phyloP scores from a whole-genome alignment of 768 basidiomycete genomes.

The Leccinellum rugosiceps region DNA sequence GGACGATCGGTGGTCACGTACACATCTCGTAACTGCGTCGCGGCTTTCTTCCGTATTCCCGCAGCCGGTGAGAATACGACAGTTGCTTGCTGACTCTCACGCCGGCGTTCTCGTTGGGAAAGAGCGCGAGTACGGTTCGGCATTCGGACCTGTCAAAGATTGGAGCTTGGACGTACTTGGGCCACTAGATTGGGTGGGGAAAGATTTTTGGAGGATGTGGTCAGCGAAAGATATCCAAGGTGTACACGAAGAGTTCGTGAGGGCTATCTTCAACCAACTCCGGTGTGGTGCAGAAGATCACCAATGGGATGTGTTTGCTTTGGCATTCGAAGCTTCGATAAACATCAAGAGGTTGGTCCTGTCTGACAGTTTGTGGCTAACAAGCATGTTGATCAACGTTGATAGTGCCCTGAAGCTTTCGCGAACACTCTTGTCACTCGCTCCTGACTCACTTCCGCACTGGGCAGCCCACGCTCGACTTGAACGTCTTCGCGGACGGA shows the following conservation, averaged over 20 bases:
- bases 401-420: constrained; percentile 68
- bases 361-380: constrained; percentile 7
- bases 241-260: constrained; percentile 49
- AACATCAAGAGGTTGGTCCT: constrained; percentile 52
- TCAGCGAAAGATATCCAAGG: constrained; percentile 45
- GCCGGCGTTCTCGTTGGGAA: constrained; percentile 67
- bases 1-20: constrained; percentile 69
- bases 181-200: constrained; percentile 48
- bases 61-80: constrained; percentile 24
- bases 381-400: constrained; percentile 10
- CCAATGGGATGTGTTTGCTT: constrained; percentile 61
- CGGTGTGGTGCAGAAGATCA: constrained; percentile 45
- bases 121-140: constrained; percentile 56
- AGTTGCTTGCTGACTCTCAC: constrained; percentile 52
- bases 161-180: constrained; percentile 57
- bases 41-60: constrained; percentile 57
- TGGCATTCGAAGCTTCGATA: constrained; percentile 66
- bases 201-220: constrained; percentile 42
- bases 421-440: constrained; percentile 53
- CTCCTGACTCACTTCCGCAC: constrained; percentile 54
- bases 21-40: constrained; percentile 42
- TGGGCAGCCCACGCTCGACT: constrained; percentile 81
- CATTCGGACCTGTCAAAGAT: constrained; percentile 65
- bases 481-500: constrained; percentile 60
- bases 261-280: constrained; percentile 58